These are phyloP conservation scores for Pythium utonaiense DNA, from an alignment of 352 stramenopile genomes.

Conservation along the genomic window DNA sequence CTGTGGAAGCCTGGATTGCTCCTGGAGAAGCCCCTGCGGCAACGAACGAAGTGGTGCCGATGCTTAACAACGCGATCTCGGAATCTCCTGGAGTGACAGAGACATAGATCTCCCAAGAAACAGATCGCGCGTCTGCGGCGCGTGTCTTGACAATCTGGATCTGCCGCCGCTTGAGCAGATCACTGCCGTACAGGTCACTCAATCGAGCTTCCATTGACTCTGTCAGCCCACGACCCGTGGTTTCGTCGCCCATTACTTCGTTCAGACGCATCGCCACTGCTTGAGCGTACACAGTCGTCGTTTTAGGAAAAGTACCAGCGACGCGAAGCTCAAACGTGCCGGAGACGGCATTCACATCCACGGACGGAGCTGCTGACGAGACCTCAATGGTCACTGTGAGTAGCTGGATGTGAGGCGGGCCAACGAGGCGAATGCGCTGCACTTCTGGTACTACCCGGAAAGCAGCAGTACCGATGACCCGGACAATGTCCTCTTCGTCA, in stretches of 20 bases:
- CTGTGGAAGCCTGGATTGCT: background rate
- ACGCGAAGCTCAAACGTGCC: slow-evolving; percentile 27
- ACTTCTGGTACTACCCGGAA: slow-evolving; percentile 20
- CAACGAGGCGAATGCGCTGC: slow-evolving; percentile 16
- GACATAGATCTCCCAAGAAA: slow-evolving; percentile 9
- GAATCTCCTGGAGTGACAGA: background rate
- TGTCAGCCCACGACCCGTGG: slow-evolving; percentile 16
- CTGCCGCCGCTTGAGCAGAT: background rate
- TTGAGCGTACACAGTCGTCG: slow-evolving; percentile 19
- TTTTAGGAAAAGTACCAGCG: background rate
- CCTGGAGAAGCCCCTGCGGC: background rate
- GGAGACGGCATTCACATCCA: background rate
- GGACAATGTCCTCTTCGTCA: background rate
- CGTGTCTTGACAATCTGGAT: slow-evolving; percentile 25
- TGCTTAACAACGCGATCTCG: background rate
- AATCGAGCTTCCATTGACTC: slow-evolving; percentile 37
- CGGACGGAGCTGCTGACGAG: background rate
- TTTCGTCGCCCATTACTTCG: slow-evolving; percentile 26
- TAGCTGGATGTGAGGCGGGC: slow-evolving; percentile 11
- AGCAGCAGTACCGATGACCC: slow-evolving; percentile 2
- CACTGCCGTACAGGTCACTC: slow-evolving; percentile 12
- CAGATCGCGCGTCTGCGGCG: background rate
- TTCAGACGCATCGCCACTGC: slow-evolving; percentile 30
- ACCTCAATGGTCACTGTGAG: slow-evolving; percentile 12
- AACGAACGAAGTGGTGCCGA: background rate